Conservation (phyloP, 257 asterid species). For the Solanum rostratum region DNA sequence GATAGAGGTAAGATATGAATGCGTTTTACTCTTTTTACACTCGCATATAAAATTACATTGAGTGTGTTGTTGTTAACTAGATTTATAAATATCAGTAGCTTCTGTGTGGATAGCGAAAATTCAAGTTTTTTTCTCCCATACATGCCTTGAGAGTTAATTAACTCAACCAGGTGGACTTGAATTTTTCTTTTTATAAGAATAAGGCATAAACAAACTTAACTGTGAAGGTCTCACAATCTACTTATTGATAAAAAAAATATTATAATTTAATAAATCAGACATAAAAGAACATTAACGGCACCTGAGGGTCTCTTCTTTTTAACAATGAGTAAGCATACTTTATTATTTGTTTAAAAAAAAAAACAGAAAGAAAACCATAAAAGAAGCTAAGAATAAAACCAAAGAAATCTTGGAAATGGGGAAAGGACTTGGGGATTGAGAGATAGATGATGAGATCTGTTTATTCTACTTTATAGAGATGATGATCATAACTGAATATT, state of each 20-base stretch:
- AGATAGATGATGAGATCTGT: constrained; percentile 1
- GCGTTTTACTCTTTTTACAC: too few species aligned
- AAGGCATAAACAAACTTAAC: not conserved
- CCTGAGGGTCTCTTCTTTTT: constrained; percentile 35
- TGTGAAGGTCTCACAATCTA: not conserved
- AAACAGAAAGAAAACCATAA: constrained; percentile 1
- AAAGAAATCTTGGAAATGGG: constrained; percentile 22
- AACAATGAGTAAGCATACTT: constrained; percentile 16
- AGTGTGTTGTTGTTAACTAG: not conserved
- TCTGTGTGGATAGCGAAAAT: not conserved
- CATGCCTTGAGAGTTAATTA: not conserved
- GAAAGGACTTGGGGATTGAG: constrained; percentile 20
- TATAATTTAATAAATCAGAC: not conserved
- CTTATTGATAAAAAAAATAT: not conserved
- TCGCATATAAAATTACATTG: too few species aligned
- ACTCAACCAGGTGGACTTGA: not conserved
- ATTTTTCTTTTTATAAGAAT: not conserved
- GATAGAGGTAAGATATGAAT: too few species aligned
- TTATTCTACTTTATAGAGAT: not conserved
- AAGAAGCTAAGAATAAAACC: constrained; percentile 13
- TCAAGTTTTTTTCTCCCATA: not conserved
- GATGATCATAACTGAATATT: constrained; percentile 23
- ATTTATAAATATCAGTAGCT: not conserved
- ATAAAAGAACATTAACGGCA: not conserved
- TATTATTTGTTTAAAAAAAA: not conserved